These are phyloP conservation scores for Apiospora sp. DNA, from an alignment of 2,329 filamentous ascomycete genomes.

Conservation along the genomic window DNA sequence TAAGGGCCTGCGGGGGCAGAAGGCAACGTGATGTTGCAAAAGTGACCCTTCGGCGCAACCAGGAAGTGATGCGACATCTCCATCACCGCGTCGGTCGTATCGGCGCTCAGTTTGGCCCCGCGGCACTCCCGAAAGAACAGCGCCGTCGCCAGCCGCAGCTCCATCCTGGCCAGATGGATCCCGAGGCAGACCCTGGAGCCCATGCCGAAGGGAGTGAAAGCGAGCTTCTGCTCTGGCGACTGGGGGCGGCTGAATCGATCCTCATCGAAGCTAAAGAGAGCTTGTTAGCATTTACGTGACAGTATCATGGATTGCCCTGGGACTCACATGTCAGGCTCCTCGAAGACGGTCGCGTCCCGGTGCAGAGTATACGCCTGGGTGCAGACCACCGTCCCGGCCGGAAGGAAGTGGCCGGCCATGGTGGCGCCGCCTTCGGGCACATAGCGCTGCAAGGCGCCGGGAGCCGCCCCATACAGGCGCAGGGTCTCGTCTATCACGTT, in stretches of 20 bases:
- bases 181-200: conserved; percentile 40
- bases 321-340: not conserved
- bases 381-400: not conserved
- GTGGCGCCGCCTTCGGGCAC: not conserved
- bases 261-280: not conserved
- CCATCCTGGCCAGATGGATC: conserved; percentile 62
- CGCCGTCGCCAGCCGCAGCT: conserved; percentile 57
- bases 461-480: conserved; percentile 51
- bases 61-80: conserved; percentile 23
- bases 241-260: not conserved
- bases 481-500: conserved; percentile 54
- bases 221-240: not conserved
- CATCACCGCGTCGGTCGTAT: conserved; percentile 37
- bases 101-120: conserved; percentile 36
- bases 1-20: not conserved
- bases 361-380: not conserved
- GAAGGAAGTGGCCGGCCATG: not conserved
- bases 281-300: no score
- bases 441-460: conserved; percentile 28
- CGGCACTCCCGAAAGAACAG: conserved; percentile 54
- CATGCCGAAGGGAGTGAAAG: not conserved
- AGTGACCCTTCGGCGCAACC: not conserved
- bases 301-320: no score
- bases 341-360: not conserved
- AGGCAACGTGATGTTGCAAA: not conserved